phyloP scores from a whole-genome alignment of 2,329 filamentous ascomycete genomes.

The Epicoccum sorghinum region DNA sequence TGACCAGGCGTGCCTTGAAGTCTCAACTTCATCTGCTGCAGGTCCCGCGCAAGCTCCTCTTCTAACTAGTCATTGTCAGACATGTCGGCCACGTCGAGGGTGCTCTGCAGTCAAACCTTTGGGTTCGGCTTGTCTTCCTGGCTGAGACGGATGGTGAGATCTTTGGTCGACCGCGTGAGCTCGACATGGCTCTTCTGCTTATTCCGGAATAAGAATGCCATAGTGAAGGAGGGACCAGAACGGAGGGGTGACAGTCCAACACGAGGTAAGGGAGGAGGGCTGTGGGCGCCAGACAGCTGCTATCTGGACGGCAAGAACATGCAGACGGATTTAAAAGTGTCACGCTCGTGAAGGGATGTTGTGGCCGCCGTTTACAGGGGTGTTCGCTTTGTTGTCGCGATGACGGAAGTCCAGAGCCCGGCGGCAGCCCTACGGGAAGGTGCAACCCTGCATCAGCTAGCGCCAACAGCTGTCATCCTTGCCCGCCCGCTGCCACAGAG shows the following conservation, averaged over 20 bases:
- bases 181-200: constrained; percentile 67
- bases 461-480: constrained; percentile 5
- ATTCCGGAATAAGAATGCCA: constrained; percentile 74
- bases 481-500: constrained; percentile 11
- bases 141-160: constrained; percentile 63
- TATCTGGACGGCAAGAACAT: constrained; percentile 41
- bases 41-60: constrained; percentile 84
- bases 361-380: constrained; percentile 19
- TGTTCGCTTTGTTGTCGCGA: constrained; percentile 32
- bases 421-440: constrained; percentile 5
- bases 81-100: constrained; percentile 1
- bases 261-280: constrained; percentile 27
- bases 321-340: constrained; percentile 26
- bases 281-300: constrained; percentile 37
- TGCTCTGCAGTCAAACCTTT: constrained; percentile 55
- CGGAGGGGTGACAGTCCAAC: constrained; percentile 68
- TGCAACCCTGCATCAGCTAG: constrained; percentile 17
- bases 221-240: constrained; percentile 60
- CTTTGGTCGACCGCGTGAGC: constrained; percentile 67
- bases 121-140: constrained; percentile 62
- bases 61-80: constrained; percentile 63
- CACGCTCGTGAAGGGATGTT: constrained; percentile 12
- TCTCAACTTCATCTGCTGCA: constrained; percentile 89
- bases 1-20: constrained; percentile 90
- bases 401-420: constrained; percentile 12